Evolutionary conservation across 1,284 basidiomycete genomes (phyloP), one percentile per base, ranked within the genome.

Genomic region (Heimioporus punctisporus): DNA sequence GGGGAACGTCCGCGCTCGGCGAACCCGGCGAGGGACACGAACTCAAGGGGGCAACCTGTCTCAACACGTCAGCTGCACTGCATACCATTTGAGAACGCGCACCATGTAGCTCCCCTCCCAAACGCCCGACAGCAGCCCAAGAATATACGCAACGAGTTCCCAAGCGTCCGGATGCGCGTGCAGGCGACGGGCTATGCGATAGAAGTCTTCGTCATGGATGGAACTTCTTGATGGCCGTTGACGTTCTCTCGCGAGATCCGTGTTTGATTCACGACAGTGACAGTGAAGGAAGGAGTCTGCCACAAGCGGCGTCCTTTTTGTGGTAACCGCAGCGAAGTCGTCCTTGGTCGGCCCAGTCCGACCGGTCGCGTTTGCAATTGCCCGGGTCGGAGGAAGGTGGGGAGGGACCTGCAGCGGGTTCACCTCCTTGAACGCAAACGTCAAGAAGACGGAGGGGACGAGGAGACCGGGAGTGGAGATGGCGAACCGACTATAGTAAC

Each of bases 101-200:
- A 83, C 83, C 79, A 81, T 80, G 63, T 76, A 80, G 48, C 71
- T 73, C 3, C 83, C 83, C 66, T 84, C 78, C 83, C 84, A 85
- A 54, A 79, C 61, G 5, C 83, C 84, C 41, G 77, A 71, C 52
- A 85, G 70, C 37, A 74, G 62, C 26, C 79, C 74, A 51, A 74
- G 75, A 62, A 72, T 63, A 58, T 77, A 78, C 28, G 61, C 60
- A 34, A 46, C 45, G 25, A 52, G 58, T 69, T 70, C 68, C 62
- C 61, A 58, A 67, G 65, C 64, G 14, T 64, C 64, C 48, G 52
- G 28, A 21, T 51, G 58, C 44, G 54, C 54, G 17, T 55, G 42
- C 58, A 66, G 40, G 48, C 46, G 56, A 46, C 61, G 68, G 62
- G 67, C 61, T 60, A 72, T 64, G 45, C 71, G 69, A 62, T 65